Conservation (phyloP, 225 moss, liverwort and hornwort species). For the Bryoerythrophyllum caledonicum region DNA sequence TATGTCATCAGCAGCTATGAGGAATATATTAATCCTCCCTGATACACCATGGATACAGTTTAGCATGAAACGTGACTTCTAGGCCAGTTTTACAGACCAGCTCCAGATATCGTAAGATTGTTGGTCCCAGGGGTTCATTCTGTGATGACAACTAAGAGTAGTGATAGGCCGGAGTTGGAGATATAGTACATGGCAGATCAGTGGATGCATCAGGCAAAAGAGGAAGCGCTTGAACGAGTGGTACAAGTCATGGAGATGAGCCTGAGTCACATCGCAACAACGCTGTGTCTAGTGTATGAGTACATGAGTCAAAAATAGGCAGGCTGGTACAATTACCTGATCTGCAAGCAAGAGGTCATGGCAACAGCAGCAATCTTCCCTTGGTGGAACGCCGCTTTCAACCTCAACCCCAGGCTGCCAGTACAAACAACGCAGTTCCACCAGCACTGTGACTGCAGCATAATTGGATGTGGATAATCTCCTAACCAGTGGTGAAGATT, state of each 20-base stretch:
- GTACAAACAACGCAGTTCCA: not conserved
- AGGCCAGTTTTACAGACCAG: not conserved
- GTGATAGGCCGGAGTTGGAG: not conserved
- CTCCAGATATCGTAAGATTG: not conserved
- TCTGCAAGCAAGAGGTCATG: not conserved
- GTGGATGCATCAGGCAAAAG: not conserved
- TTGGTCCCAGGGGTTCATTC: not conserved
- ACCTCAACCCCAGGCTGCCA: not conserved
- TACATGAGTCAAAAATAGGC: not conserved
- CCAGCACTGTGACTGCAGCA: not conserved
- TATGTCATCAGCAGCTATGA: no score
- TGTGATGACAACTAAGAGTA: not conserved
- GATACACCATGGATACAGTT: not conserved
- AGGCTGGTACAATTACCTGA: conserved; percentile 6
- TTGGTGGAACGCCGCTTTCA: conserved; percentile 21
- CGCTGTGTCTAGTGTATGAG: conserved; percentile 6
- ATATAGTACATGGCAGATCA: not conserved
- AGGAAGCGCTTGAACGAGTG: not conserved
- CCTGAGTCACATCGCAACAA: not conserved
- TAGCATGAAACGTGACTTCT: not conserved
- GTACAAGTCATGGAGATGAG: not conserved
- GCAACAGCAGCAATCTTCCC: not conserved
- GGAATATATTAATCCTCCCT: not conserved
- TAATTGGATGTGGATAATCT: not conserved
- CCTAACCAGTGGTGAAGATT: not conserved